phyloP scores from a whole-genome alignment of 2,329 filamentous ascomycete genomes.

The Colletotrichum chlorophyti region DNA sequence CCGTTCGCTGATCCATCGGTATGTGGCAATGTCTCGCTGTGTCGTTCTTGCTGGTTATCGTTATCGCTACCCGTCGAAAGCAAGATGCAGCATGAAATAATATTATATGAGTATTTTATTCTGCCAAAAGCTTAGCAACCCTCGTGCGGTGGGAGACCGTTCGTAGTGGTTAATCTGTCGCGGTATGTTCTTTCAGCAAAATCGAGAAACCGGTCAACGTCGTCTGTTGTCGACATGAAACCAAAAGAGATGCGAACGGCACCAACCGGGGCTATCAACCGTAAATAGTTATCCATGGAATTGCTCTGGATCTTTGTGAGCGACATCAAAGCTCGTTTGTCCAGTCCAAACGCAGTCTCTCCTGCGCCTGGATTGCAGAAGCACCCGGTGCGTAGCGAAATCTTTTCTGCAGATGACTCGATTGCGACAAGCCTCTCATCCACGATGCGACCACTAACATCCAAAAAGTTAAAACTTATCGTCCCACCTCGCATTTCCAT shows the following conservation, averaged over 20 bases:
- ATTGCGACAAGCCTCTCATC: slow-evolving; percentile 44
- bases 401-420: slow-evolving; percentile 40
- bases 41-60: too few relatives aligned
- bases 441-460: slow-evolving; percentile 38
- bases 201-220: slow-evolving; percentile 43
- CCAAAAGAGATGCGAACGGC: slow-evolving; percentile 48
- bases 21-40: too few relatives aligned
- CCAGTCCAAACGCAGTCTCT: slow-evolving; percentile 42
- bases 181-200: slow-evolving; percentile 41
- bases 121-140: slow-evolving; percentile 1
- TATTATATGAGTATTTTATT: background rate
- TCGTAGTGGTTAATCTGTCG: slow-evolving; percentile 33
- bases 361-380: slow-evolving; percentile 50
- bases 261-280: slow-evolving; percentile 35
- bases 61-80: too few relatives aligned
- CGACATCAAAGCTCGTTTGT: slow-evolving; percentile 13
- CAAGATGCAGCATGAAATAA: too few relatives aligned
- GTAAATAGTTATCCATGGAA: slow-evolving; percentile 34
- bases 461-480: slow-evolving; percentile 47
- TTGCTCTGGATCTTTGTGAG: slow-evolving; percentile 23
- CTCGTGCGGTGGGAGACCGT: slow-evolving; percentile 11
- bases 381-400: slow-evolving; percentile 48
- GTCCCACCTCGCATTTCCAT: slow-evolving; percentile 41
- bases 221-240: slow-evolving; percentile 40
- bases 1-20: too few relatives aligned